phyloP scores from a whole-genome alignment of 345 rosid species.

The Clarkia xantiana region DNA sequence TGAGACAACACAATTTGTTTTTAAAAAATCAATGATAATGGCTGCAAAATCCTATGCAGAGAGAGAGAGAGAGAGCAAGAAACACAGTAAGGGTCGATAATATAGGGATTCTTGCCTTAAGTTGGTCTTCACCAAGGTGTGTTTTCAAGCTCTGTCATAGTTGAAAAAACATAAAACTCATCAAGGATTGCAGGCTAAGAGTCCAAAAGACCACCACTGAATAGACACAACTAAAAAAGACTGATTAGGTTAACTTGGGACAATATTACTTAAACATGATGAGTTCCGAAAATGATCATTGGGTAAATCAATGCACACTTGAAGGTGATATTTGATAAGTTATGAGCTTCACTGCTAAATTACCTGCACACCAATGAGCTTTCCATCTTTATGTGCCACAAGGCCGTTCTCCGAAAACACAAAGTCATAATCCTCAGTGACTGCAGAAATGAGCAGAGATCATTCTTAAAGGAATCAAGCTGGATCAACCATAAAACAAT shows the following conservation, averaged over 20 bases:
- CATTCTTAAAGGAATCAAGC: not conserved
- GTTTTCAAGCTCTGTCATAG: slow-evolving; percentile 67
- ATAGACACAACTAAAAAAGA: too few relatives aligned
- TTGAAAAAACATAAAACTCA: slow-evolving; percentile 11
- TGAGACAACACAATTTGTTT: slow-evolving; percentile 23
- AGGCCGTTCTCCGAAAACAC: slow-evolving; percentile 97
- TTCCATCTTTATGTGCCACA: slow-evolving; percentile 84
- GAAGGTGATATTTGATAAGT: too few relatives aligned
- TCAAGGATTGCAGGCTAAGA: slow-evolving; percentile 2
- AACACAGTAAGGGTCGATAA: not conserved
- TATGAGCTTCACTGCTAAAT: not conserved
- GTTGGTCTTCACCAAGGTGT: slow-evolving; percentile 69
- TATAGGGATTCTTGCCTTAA: slow-evolving; percentile 38
- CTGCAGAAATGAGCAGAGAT: slow-evolving; percentile 29
- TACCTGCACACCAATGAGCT: slow-evolving; percentile 79
- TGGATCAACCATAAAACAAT: too few relatives aligned
- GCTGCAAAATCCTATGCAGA: too few relatives aligned
- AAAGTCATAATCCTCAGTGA: slow-evolving; percentile 65
- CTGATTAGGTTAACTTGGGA: too few relatives aligned
- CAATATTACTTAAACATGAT: too few relatives aligned
- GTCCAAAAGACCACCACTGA: too few relatives aligned
- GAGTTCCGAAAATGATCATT: too few relatives aligned
- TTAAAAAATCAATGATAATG: not conserved
- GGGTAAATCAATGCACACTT: too few relatives aligned
- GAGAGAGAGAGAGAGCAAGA: too few relatives aligned